A percentile compares a stretch with the other conserved stretches of the same genome.
Conservation (phyloP, 441 rosid genomes). For the Biscutella auriculata region DNA sequence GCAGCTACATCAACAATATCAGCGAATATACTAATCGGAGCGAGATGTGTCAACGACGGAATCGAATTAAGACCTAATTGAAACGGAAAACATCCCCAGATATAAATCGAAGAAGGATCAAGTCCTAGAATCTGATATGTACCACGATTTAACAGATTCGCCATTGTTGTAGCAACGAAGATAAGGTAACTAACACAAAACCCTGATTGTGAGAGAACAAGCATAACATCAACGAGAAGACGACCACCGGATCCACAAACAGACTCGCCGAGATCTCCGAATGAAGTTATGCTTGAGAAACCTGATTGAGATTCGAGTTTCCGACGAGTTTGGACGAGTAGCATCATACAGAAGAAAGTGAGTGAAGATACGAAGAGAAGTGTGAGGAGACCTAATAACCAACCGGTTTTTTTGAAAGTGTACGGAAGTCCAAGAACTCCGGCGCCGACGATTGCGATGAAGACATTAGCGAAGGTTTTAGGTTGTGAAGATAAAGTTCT, state of each 20-base stretch:
- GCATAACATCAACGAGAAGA: no score
- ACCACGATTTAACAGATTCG: slow-evolving; percentile 24
- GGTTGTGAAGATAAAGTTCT: no score
- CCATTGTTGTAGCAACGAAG: slow-evolving; percentile 38
- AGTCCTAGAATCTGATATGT: slow-evolving; percentile 26
- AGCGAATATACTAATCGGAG: slow-evolving; percentile 63
- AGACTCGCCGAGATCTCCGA: slow-evolving; percentile 53
- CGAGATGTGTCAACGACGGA: slow-evolving; percentile 47
- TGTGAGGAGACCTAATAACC: no score
- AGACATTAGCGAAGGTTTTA: slow-evolving; percentile 75
- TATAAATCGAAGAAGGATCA: slow-evolving; percentile 29
- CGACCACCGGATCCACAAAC: slow-evolving; percentile 46
- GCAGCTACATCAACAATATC: slow-evolving; percentile 54
- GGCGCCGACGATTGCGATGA: slow-evolving; percentile 66
- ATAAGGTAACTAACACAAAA: no score
- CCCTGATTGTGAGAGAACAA: no score
- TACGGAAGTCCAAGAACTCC: slow-evolving; percentile 64
- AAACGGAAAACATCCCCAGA: slow-evolving; percentile 58
- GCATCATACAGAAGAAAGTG: slow-evolving; percentile 69
- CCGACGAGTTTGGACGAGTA: slow-evolving; percentile 49
- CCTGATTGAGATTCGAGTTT: slow-evolving; percentile 40
- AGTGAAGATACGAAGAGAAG: background rate
- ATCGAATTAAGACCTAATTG: slow-evolving; percentile 59
- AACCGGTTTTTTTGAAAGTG: slow-evolving; percentile 17
- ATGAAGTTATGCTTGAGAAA: slow-evolving; percentile 41